phyloP scores from a whole-genome alignment of 129 eudicot genomes.

The Chrysanthemum makinoi region DNA sequence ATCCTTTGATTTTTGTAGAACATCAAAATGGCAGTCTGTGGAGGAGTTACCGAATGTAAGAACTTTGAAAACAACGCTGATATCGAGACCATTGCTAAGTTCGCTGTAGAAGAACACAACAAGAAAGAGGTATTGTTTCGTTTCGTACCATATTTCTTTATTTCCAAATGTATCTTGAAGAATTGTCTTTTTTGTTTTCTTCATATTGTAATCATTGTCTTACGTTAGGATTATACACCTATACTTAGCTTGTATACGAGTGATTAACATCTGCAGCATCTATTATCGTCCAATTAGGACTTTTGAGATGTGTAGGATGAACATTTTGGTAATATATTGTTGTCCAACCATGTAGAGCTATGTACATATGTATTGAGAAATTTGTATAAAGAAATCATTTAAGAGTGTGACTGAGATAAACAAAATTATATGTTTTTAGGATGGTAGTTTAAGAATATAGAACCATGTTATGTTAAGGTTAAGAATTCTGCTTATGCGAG shows the following conservation, averaged over 20 bases:
- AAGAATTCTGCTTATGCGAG: too few relatives aligned
- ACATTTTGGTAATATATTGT: background rate
- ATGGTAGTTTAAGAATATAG: too few relatives aligned
- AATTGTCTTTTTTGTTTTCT: background rate
- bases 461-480: too few relatives aligned
- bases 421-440: too few relatives aligned
- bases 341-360: background rate
- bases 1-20: too few relatives aligned
- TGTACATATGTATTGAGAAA: background rate
- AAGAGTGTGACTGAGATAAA: background rate
- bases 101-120: slow-evolving; percentile 15
- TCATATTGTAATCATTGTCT: background rate
- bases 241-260: too few relatives aligned
- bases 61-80: background rate
- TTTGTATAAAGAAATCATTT: background rate
- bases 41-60: background rate
- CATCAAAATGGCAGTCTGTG: slow-evolving; percentile 3
- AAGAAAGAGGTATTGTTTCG: slow-evolving; percentile 5
- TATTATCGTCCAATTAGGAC: too few relatives aligned
- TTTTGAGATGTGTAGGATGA: background rate
- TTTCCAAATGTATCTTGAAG: background rate
- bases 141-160: background rate
- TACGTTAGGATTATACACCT: background rate
- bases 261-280: too few relatives aligned
- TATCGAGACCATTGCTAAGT: slow-evolving; percentile 2